A percentile compares a stretch with the other conserved stretches of the same genome.
These are phyloP conservation scores for Puccinia hordei DNA, from an alignment of 1,284 basidiomycete species.

Conservation along the genomic window DNA sequence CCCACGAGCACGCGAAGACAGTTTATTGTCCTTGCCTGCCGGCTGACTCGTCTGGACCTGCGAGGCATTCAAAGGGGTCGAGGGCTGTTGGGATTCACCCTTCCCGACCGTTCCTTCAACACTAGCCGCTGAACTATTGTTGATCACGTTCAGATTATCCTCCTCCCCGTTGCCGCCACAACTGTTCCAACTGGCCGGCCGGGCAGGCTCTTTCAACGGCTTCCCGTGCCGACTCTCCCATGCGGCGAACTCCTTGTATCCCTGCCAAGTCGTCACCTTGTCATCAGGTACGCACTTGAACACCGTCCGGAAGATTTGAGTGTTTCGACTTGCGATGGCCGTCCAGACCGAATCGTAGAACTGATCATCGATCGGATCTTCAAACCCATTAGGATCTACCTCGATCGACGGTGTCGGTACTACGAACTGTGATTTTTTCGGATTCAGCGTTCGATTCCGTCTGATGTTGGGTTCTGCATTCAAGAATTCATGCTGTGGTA, in stretches of 20 bases:
- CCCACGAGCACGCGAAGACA: not conserved
- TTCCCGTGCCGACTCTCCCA: slow-evolving; percentile 35
- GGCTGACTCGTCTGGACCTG: not conserved
- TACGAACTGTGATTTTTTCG: slow-evolving; percentile 61
- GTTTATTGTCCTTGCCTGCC: not conserved
- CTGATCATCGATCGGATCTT: slow-evolving; percentile 78
- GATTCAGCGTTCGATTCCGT: slow-evolving; percentile 61
- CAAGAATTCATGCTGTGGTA: slow-evolving; percentile 36
- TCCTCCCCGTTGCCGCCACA: slow-evolving; percentile 66
- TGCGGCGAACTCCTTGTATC: slow-evolving; percentile 77
- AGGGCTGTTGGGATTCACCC: not conserved
- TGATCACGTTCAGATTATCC: not conserved
- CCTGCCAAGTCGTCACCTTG: slow-evolving; percentile 86
- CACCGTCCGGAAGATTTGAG: slow-evolving; percentile 88
- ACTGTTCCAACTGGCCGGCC: slow-evolving; percentile 65
- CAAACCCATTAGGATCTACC: slow-evolving; percentile 75
- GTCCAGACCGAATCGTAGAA: slow-evolving; percentile 91
- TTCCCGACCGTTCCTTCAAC: not conserved
- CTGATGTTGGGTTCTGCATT: slow-evolving; percentile 61
- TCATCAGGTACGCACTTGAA: slow-evolving; percentile 91
- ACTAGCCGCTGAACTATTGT: slow-evolving; percentile 51
- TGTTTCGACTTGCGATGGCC: slow-evolving; percentile 68
- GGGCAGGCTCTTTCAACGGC: slow-evolving; percentile 30
- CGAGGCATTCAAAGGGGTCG: not conserved
- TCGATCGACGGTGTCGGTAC: slow-evolving; percentile 70